phyloP scores from a whole-genome alignment of 225 moss, liverwort and hornwort species.

The Physcomitrellopsis africana region DNA sequence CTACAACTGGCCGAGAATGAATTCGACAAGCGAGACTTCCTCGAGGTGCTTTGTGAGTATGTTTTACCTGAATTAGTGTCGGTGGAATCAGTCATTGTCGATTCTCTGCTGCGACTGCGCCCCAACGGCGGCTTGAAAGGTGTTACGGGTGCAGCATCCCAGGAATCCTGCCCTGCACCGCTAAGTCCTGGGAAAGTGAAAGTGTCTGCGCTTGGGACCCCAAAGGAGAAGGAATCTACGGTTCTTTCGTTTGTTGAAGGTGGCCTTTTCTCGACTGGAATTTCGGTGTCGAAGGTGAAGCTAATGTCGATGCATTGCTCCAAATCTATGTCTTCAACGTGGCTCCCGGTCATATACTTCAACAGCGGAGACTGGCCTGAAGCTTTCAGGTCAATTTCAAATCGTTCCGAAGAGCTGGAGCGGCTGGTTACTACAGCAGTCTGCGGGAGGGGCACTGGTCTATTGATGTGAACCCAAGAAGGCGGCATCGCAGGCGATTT shows the following conservation, averaged over 20 bases:
- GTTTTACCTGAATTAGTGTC: slow-evolving; percentile 23
- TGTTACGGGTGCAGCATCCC: background rate
- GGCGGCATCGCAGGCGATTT: background rate
- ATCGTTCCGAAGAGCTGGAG: slow-evolving; percentile 37
- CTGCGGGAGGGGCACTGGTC: slow-evolving; percentile 42
- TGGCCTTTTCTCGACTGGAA: slow-evolving; percentile 24
- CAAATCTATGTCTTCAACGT: slow-evolving; percentile 7
- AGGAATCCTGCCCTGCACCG: background rate
- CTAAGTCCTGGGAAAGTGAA: background rate
- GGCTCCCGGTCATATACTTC: background rate
- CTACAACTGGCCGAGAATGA: slow-evolving; percentile 17
- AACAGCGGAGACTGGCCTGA: slow-evolving; percentile 32
- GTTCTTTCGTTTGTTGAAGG: slow-evolving; percentile 11
- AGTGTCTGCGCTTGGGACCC: background rate
- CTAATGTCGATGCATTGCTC: slow-evolving; percentile 45
- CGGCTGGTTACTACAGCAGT: background rate
- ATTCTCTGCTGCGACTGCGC: slow-evolving; percentile 24
- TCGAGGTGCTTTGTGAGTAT: slow-evolving; percentile 34
- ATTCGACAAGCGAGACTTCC: slow-evolving; percentile 15
- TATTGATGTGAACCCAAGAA: slow-evolving; percentile 51
- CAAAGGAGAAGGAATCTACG: slow-evolving; percentile 42
- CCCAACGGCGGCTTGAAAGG: slow-evolving; percentile 12
- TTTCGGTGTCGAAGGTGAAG: slow-evolving; percentile 47
- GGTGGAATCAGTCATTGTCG: background rate
- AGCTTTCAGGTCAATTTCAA: slow-evolving; percentile 39